These are phyloP conservation scores for Claviceps pazoutovae DNA, from an alignment of 2,329 filamentous ascomycete genomes.

Conservation along the genomic window DNA sequence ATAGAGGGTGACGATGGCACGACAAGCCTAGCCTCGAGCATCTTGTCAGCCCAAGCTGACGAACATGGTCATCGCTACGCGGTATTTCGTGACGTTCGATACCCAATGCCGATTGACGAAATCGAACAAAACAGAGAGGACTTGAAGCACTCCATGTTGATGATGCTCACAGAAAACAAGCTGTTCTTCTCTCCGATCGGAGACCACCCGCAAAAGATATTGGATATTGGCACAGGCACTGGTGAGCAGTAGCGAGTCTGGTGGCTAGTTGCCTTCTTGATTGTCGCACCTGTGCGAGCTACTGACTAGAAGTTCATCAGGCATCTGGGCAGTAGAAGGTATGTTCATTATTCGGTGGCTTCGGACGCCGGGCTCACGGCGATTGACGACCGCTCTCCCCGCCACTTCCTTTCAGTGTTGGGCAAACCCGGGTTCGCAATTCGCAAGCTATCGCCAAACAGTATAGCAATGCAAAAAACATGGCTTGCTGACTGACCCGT, in stretches of 20 bases:
- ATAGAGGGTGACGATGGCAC: conserved; percentile 3
- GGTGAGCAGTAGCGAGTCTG: conserved; percentile 3
- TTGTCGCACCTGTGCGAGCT: not conserved
- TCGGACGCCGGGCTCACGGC: not conserved
- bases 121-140: conserved; percentile 25
- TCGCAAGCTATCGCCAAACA: no score
- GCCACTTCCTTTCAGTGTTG: not conserved
- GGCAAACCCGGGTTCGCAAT: no score
- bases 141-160: conserved; percentile 25
- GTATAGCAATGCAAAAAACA: no score
- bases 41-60: conserved; percentile 6
- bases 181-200: conserved; percentile 28
- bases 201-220: conserved; percentile 19
- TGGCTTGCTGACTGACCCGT: not conserved
- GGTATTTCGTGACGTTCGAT: conserved; percentile 19
- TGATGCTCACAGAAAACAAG: conserved; percentile 20
- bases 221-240: conserved; percentile 26
- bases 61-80: conserved; percentile 17
- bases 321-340: conserved; percentile 8
- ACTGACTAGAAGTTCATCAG: not conserved
- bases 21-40: conserved; percentile 6
- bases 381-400: not conserved
- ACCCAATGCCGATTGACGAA: conserved; percentile 26
- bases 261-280: not conserved
- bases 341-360: not conserved